Conservation (phyloP, 192 early-diverging fungal species). For the Pilaira anomala region DNA sequence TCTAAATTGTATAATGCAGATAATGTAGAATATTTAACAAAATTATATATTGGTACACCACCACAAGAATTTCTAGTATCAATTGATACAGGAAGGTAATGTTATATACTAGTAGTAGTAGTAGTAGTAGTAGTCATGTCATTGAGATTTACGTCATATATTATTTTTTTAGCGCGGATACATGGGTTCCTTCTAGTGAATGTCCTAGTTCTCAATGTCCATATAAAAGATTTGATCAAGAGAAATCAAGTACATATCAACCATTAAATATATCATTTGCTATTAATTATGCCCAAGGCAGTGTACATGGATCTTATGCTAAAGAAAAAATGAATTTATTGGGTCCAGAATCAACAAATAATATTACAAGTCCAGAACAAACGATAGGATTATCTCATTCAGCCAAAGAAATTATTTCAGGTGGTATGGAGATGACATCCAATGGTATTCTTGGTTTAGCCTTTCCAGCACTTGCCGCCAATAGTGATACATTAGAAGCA, state of each 20-base stretch:
- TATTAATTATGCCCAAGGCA: constrained; percentile 15
- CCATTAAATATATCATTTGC: background rate
- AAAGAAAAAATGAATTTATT: constrained; percentile 25
- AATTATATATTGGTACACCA: constrained; percentile 23
- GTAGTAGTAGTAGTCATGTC: background rate
- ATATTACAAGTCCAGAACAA: no score
- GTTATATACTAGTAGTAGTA: background rate
- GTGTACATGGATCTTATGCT: constrained; percentile 23
- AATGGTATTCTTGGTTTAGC: constrained; percentile 39
- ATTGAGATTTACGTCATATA: background rate
- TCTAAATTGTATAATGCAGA: background rate
- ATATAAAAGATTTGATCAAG: constrained; percentile 2
- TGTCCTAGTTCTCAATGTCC: constrained; percentile 15
- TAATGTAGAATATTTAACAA: background rate
- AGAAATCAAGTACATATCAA: constrained; percentile 13
- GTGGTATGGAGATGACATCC: background rate
- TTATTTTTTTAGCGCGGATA: constrained; percentile 15
- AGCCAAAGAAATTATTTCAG: constrained; percentile 18
- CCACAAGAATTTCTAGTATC: constrained; percentile 26
- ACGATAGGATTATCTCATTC: constrained; percentile 25
- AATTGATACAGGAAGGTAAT: constrained; percentile 37
- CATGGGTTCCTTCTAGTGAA: constrained; percentile 23
- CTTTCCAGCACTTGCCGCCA: constrained; percentile 27
- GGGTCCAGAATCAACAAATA: background rate
- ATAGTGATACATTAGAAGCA: background rate